Conservation (phyloP, 805 yeast species). For the Wickerhamia fluorescens region DNA sequence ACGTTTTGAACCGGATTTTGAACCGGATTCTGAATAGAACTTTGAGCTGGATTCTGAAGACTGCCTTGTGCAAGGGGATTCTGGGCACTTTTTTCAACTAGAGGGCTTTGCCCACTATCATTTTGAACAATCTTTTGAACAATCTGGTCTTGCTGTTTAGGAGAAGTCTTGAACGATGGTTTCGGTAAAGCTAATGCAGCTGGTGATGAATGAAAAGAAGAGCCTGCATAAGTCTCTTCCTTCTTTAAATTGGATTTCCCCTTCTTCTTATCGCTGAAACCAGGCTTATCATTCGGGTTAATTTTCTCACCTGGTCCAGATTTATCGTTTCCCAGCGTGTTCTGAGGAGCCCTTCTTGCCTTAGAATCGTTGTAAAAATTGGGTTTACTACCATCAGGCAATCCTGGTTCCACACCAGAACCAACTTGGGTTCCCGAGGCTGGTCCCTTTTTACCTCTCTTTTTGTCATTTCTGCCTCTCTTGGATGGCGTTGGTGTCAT, state of each 20-base stretch:
- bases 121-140: neutral
- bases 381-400: slow-evolving; percentile 26
- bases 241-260: slow-evolving; percentile 4
- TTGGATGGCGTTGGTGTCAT: neutral
- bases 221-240: slow-evolving; percentile 46
- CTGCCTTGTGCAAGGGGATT: neutral
- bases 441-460: too few relatives aligned
- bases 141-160: slow-evolving; percentile 7
- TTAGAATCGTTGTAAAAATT: slow-evolving; percentile 14
- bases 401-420: too few relatives aligned
- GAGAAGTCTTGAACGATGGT: slow-evolving; percentile 39
- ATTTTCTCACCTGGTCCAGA: slow-evolving; percentile 26
- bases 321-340: slow-evolving; percentile 5
- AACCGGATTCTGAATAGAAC: slow-evolving; percentile 10
- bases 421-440: too few relatives aligned
- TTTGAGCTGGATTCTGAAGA: slow-evolving; percentile 1
- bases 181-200: slow-evolving; percentile 50
- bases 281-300: slow-evolving; percentile 13
- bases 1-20: slow-evolving; percentile 20
- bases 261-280: slow-evolving; percentile 5
- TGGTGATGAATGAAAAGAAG: slow-evolving; percentile 51
- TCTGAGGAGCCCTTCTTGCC: slow-evolving; percentile 5
- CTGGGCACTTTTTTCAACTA: too few relatives aligned
- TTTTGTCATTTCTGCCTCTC: slow-evolving; percentile 1
- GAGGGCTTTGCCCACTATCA: neutral